Percentiles rank a stretch among this genome's conserved stretches.
Conservation (phyloP, 1,284 basidiomycete species). For the Trichosporon coremiiforme region DNA sequence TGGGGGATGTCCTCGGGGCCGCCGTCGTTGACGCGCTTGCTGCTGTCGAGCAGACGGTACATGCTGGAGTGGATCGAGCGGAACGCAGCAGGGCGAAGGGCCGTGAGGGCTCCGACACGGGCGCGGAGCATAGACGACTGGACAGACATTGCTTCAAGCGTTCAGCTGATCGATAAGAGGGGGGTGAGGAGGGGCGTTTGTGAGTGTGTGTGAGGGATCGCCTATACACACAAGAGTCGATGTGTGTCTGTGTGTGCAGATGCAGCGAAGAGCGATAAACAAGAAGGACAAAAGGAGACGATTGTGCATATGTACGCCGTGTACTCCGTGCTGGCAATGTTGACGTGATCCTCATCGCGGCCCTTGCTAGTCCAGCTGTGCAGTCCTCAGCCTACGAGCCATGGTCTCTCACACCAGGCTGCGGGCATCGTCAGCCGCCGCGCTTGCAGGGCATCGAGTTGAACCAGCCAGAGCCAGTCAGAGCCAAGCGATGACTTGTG, state of each 20-base stretch:
- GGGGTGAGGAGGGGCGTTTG: neutral
- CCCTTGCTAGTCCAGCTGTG: too few relatives aligned
- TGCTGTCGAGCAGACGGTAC: constrained; percentile 29
- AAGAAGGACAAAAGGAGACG: too few relatives aligned
- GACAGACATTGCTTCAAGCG: neutral
- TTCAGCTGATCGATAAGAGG: neutral
- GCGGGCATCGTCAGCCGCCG: neutral
- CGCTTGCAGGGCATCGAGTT: neutral
- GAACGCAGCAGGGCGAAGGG: neutral
- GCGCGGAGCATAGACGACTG: neutral
- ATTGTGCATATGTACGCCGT: too few relatives aligned
- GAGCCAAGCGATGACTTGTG: neutral
- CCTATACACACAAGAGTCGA: neutral
- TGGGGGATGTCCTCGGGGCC: constrained; percentile 48
- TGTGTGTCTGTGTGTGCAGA: too few relatives aligned
- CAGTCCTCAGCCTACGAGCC: too few relatives aligned
- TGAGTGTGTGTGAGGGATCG: neutral
- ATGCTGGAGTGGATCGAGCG: neutral
- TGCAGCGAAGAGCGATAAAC: too few relatives aligned
- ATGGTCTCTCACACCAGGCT: neutral
- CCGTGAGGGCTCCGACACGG: neutral
- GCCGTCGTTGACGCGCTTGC: constrained; percentile 39
- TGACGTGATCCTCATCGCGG: too few relatives aligned
- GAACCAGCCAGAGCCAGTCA: too few relatives aligned
- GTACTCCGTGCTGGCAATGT: too few relatives aligned